Base-by-base conservation (phyloP, 805 yeast species). In the Phaffomyces thermotolerans region DNA sequence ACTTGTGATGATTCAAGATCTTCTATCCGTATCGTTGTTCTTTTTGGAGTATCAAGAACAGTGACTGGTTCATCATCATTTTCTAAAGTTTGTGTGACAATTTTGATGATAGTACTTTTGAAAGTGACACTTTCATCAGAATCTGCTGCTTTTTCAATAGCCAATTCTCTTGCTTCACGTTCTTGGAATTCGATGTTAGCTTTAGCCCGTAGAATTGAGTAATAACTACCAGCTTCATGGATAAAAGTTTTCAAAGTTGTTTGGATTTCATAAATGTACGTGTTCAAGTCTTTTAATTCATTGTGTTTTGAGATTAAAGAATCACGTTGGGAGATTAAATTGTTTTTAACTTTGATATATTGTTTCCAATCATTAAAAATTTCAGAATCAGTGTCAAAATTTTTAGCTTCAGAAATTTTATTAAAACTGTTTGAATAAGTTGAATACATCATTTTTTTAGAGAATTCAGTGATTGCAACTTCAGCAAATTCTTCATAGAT, bases 401-500 rank as follows among this genome's bases (percentile, higher is more conserved):
- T 41, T 32, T 39, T 43, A 9, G 23, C 42, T 30, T 45, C 34
- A 9, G 41, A 45, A 32, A 47, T 45, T 35, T 43, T 65, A 50
- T 51, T 47, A 39, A 56, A 53, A 38, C 48, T 46, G 4, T 47
- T 43, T 8, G 57, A 49, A 36, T 47, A 56, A 10, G 55, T 52
- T 1, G 62, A 56, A 18, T 66, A 64, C 41, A 79, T 72, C 56
- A 84, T 70, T 45, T 77, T 73, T 41, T 75, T 73, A 8, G 84
- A 74, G 64, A 81, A 83, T 51, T 82, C 87, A 51, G 66, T 71
- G 43, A 83, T 70, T 25, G 84, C 71, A 7, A 78, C 73, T 43
- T 83, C 89, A 6, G 82, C 79, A 68, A 84, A 84, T 48, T 84
- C 84, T 59, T 84, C 90, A 57, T 80, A 73, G 0, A 81, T 72